Percentiles rank a stretch among this genome's conserved stretches.
Conservation (phyloP, 768 basidiomycete species). For the Cystofilobasidium ferigula region DNA sequence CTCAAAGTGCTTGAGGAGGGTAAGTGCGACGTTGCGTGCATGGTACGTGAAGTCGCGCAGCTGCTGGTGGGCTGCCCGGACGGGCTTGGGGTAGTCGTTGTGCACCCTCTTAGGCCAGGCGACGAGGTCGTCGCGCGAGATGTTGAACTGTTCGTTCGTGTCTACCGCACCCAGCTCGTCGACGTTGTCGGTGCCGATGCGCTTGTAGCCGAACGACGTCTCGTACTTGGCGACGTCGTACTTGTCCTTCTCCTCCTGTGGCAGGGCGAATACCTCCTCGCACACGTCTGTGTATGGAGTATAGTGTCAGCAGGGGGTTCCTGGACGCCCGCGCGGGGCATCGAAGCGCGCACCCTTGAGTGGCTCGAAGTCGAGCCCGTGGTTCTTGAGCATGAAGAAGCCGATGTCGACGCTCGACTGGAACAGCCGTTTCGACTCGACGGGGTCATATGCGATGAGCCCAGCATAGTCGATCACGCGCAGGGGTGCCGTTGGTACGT, state of each 20-base stretch:
- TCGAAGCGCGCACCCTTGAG: too few relatives aligned
- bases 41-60: too few relatives aligned
- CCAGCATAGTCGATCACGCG: constrained; percentile 50
- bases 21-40: background rate
- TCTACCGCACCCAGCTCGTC: constrained; percentile 11
- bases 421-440: constrained; percentile 49
- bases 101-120: constrained; percentile 8
- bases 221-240: constrained; percentile 20
- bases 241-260: constrained; percentile 50
- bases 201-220: constrained; percentile 17
- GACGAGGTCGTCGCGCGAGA: constrained; percentile 8
- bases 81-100: constrained; percentile 2
- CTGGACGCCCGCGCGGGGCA: too few relatives aligned
- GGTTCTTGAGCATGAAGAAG: constrained; percentile 60
- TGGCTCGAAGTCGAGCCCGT: constrained; percentile 45
- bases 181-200: constrained; percentile 22
- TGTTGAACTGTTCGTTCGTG: constrained; percentile 22
- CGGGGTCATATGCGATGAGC: constrained; percentile 39
- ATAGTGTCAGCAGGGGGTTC: too few relatives aligned
- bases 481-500: constrained; percentile 49
- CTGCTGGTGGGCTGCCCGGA: too few relatives aligned
- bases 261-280: constrained; percentile 47
- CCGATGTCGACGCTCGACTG: constrained; percentile 51
- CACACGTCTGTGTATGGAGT: too few relatives aligned
- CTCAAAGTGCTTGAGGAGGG: constrained; percentile 18